Conservation (phyloP, 441 rosid genomes). For the Metrosideros polymorpha region DNA sequence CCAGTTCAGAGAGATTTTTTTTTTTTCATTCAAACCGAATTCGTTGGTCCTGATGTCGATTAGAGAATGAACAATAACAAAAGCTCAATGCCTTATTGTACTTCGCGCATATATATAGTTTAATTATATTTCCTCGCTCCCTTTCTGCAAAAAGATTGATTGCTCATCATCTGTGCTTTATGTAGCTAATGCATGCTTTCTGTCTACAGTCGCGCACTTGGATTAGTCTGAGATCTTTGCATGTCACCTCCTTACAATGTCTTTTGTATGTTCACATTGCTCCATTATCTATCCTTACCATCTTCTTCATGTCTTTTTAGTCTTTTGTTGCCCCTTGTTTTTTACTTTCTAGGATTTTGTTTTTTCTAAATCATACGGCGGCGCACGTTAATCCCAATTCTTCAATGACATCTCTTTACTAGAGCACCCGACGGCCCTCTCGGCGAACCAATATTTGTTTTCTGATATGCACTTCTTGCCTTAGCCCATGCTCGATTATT, state of each 20-base stretch:
- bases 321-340: neutral
- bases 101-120: neutral
- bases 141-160: neutral
- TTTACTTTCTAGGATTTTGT: neutral
- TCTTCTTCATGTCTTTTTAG: neutral
- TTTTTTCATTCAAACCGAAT: neutral
- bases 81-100: neutral
- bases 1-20: neutral
- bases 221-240: neutral
- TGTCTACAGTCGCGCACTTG: neutral
- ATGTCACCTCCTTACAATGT: neutral
- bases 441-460: neutral
- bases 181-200: neutral
- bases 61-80: neutral
- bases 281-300: neutral
- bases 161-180: neutral
- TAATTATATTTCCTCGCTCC: neutral
- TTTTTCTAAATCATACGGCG: neutral
- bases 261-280: neutral
- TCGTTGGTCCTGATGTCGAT: neutral
- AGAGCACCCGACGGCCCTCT: neutral
- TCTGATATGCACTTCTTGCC: neutral
- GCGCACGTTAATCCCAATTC: neutral
- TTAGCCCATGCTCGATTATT: neutral
- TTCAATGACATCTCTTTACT: neutral